phyloP scores from a whole-genome alignment of 257 asterid genomes.

The Scutellaria baicalensis region DNA sequence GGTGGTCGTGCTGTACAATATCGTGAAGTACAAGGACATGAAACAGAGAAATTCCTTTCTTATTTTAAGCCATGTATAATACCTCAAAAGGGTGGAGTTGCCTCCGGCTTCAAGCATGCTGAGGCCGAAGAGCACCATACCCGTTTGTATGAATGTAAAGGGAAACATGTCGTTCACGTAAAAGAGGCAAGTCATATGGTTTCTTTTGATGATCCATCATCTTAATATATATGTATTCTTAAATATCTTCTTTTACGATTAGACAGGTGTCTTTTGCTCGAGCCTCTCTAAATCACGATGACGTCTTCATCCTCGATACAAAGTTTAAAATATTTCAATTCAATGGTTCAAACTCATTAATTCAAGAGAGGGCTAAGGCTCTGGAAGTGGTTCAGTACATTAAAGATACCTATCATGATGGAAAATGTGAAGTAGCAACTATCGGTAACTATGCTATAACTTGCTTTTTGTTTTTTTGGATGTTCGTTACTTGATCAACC shows the following conservation, averaged over 20 bases:
- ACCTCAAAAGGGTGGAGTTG: conserved; percentile 65
- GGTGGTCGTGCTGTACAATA: conserved; percentile 87
- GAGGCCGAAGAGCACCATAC: conserved; percentile 44
- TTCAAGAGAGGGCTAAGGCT: conserved; percentile 90
- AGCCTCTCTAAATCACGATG: conserved; percentile 73
- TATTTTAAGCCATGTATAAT: conserved; percentile 87
- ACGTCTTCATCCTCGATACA: conserved; percentile 72
- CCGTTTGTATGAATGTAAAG: conserved; percentile 74
- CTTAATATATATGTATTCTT: neutral
- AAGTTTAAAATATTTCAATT: conserved; percentile 68
- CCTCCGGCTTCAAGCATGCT: conserved; percentile 55
- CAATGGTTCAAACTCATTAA: conserved; percentile 71
- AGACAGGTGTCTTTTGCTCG: conserved; percentile 66
- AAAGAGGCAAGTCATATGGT: conserved; percentile 50
- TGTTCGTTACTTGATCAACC: neutral
- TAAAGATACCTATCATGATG: conserved; percentile 72
- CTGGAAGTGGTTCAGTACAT: conserved; percentile 86
- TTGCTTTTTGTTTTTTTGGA: conserved; percentile 1
- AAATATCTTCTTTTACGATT: neutral
- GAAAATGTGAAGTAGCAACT: conserved; percentile 75
- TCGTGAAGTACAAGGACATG: conserved; percentile 86
- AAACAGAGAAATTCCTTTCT: conserved; percentile 76
- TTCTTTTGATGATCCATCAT: conserved; percentile 3
- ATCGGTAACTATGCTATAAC: conserved; percentile 41
- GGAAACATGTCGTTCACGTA: conserved; percentile 75